Evolutionary conservation across 2,329 filamentous ascomycete genomes (phyloP).

Genomic region (Nemania sp.): DNA sequence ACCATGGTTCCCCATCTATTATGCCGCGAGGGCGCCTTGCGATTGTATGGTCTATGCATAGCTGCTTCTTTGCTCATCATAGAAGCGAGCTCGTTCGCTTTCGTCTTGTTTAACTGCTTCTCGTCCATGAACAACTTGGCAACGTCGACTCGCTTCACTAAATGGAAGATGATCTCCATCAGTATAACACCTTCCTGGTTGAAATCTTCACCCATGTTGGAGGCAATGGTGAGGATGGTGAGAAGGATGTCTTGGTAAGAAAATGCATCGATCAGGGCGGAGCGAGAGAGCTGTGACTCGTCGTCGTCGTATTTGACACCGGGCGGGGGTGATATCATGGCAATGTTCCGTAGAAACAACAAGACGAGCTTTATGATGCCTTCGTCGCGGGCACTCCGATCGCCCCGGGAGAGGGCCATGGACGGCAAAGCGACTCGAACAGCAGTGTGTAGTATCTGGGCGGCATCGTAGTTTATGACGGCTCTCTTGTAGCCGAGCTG

Average conservation of each 20-base stretch:
- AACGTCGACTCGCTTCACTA: slow-evolving; percentile 87
- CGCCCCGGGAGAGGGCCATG: slow-evolving; percentile 77
- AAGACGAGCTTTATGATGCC: slow-evolving; percentile 90
- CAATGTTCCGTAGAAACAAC: slow-evolving; percentile 87
- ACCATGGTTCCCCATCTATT: slow-evolving; percentile 97
- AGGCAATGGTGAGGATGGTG: slow-evolving; percentile 82
- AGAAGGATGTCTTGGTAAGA: slow-evolving; percentile 89
- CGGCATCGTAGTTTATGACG: slow-evolving; percentile 80
- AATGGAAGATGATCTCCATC: slow-evolving; percentile 88
- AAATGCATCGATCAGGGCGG: slow-evolving; percentile 85
- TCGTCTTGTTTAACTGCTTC: slow-evolving; percentile 68
- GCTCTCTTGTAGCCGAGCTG: slow-evolving; percentile 89
- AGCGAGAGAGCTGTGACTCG: slow-evolving; percentile 85
- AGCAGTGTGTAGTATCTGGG: slow-evolving; percentile 77
- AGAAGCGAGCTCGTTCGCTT: slow-evolving; percentile 72
- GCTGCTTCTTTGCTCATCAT: slow-evolving; percentile 81
- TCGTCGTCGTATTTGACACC: slow-evolving; percentile 81
- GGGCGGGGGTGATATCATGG: slow-evolving; percentile 77
- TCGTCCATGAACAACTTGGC: slow-evolving; percentile 86
- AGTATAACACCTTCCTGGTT: slow-evolving; percentile 85
- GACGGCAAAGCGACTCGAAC: slow-evolving; percentile 82
- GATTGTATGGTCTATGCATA: slow-evolving; percentile 78
- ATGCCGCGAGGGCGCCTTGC: slow-evolving; percentile 81
- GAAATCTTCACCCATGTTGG: slow-evolving; percentile 93
- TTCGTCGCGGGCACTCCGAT: slow-evolving; percentile 79